Base-by-base conservation (phyloP, 768 basidiomycete genomes). In the Kwoniella botswanensis region DNA sequence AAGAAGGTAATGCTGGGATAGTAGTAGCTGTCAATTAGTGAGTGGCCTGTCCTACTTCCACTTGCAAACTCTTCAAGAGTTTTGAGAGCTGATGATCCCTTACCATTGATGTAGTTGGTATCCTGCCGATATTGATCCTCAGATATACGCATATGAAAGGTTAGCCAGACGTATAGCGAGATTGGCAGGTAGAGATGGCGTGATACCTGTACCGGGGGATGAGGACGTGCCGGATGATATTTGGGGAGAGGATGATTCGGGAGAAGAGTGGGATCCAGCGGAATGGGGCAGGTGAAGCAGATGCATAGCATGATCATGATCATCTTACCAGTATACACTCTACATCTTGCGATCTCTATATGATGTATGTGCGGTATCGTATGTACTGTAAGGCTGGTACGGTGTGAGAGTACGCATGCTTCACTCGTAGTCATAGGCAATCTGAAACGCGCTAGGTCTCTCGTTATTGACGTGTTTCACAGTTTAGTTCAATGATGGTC, bases 1-100 rank as follows among this genome's bases (percentile, higher is more conserved):
- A 72, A 17, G 74, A 72, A 24, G 78, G 78, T 1, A 15, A 63
- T 9, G 70, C 70, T 18, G 81, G 81, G 5, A 65, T 80, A 2
- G 81, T 81, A 13, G 79, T 81, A 6, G 83, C 83, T 4, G 75
- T 83, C 13, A 84, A 84, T 42, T 82, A 82, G 83, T 84, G 67
- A 71, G 80, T 79, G 35, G 35, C 35, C 35, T 35, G 6, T 35
- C 35, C 35, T 35, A 35, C 35, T 35, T 35, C 7, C 35, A 35
- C 35, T 35, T 35, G 35, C 35, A 35, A 35, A 35, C 4, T 35
- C 35, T 35, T 35, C 35, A 35, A 35, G 35, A 9, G 35, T 9
- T 35, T 35, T 35, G 35, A 35, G 35, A 35, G 54, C 26, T 41
- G 17, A 44, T 46, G n/a, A 56, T 53, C 46, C 13, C 63, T 43